Conservation (phyloP, 495 filamentous ascomycete species). For the Tuber umbilicatum region DNA sequence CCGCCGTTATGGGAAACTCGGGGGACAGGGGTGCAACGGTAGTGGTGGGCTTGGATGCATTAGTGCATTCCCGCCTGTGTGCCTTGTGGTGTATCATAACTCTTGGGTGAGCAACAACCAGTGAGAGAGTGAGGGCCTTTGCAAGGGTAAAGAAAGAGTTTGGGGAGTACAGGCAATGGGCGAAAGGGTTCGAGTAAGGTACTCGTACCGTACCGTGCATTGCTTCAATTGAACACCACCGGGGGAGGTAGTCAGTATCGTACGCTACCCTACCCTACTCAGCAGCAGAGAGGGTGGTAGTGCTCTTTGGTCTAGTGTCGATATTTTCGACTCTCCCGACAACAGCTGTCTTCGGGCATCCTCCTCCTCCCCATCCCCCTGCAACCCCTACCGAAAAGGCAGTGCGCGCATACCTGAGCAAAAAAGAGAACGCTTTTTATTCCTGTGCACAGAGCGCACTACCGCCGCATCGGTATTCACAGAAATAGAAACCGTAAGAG, state of each 20-base stretch:
- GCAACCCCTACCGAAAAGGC: neutral
- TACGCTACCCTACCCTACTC: no score
- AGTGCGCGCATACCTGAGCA: constrained; percentile 1
- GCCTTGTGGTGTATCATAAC: neutral
- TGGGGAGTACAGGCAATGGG: no score
- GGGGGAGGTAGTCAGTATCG: neutral
- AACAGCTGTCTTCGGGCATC: neutral
- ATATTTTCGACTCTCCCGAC: neutral
- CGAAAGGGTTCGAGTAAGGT: neutral
- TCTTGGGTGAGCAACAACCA: neutral
- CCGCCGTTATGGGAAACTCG: neutral
- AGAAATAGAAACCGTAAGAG: neutral
- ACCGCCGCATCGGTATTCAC: neutral
- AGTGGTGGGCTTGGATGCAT: neutral
- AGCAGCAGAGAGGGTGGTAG: neutral
- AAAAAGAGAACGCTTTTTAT: neutral
- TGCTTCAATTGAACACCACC: neutral
- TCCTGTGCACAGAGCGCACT: neutral
- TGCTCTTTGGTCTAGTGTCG: neutral
- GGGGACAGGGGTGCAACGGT: neutral
- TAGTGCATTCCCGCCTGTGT: neutral
- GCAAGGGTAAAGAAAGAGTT: neutral
- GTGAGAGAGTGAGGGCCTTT: neutral
- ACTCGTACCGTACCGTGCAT: no score
- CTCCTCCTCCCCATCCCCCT: neutral